phyloP scores from a whole-genome alignment of 257 asterid species.

The Coffea canephora region DNA sequence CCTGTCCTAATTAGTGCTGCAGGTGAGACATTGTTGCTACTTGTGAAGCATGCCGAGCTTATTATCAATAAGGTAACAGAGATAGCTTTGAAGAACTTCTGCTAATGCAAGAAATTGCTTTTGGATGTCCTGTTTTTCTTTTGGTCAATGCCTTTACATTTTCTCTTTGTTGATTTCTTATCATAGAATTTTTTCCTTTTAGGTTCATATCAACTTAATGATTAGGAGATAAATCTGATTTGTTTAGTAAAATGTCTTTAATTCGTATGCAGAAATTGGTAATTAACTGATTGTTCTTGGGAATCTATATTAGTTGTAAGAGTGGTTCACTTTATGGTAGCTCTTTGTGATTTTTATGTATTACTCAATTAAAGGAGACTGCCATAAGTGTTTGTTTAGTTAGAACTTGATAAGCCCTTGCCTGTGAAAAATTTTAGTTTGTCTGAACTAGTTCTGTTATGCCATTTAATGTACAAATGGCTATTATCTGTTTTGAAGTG shows the following conservation, averaged over 20 bases:
- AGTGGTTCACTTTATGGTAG: neutral
- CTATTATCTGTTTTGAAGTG: neutral
- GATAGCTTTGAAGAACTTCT: constrained; percentile 4
- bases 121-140: neutral
- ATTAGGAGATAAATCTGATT: neutral
- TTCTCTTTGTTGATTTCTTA: neutral
- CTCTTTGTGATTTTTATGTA: neutral
- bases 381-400: neutral
- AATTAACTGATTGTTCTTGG: neutral
- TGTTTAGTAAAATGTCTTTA: neutral
- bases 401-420: neutral
- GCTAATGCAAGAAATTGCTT: neutral
- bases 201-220: no score
- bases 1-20: constrained; percentile 91
- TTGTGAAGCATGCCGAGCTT: constrained; percentile 94
- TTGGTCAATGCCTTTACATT: neutral
- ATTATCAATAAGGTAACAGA: constrained; percentile 77
- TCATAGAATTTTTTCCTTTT: no score
- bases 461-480: neutral
- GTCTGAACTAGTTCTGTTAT: neutral
- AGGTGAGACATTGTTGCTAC: constrained; percentile 91
- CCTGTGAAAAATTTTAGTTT: neutral
- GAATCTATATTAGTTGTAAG: neutral
- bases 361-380: neutral
- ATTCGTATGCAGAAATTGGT: neutral